Base-by-base conservation (phyloP, 177 flowering plant species). In the Vitis hybrid region DNA sequence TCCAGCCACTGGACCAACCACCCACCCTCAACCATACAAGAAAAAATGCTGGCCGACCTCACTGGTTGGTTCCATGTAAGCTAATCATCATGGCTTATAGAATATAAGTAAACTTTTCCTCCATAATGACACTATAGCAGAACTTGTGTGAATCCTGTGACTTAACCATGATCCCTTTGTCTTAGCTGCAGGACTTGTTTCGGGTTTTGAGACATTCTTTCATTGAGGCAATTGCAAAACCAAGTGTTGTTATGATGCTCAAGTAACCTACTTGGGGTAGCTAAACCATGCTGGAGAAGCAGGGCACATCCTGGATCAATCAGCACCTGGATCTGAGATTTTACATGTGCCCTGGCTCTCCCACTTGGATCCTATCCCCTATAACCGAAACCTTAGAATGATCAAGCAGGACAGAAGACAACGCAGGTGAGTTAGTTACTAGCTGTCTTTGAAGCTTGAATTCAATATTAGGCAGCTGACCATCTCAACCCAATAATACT, bases 221-320 rank as follows among this genome's bases (percentile, higher is more conserved):
- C 29, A 2, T 26, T 26, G 29, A 39, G 45, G 45, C 45, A 4
- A 39, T 39, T 39, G 8, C 45, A 0, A 39, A 7, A 39, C 7
- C 45, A 39, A 39, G 45, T 5, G 5, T 6, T 39, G 8, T 39
- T 39, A 39, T 39, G 45, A 39, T 6, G 45, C 7, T 39, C 45
- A 39, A 39, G 45, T 39, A 39, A 39, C 45, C 45, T 39, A 67
- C 52, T 11, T 31, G 75, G 75, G 71, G 70, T 18, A 64, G 62
- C 75, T 60, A 62, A 61, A 60, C 79, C 86, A 74, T 73, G 86
- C 77, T 86, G 87, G 89, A 86, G 89, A 86, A 81, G 87, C 87
- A 84, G 87, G 86, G 84, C 81, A 86, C 87, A 83, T 86, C 84
- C 86, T 68, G 59, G 74, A 66, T 57, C 12, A 50, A 33, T 53